These are phyloP conservation scores for Stagonosporopsis rhizophila DNA, from an alignment of 2,329 filamentous ascomycete species.

Conservation along the genomic window DNA sequence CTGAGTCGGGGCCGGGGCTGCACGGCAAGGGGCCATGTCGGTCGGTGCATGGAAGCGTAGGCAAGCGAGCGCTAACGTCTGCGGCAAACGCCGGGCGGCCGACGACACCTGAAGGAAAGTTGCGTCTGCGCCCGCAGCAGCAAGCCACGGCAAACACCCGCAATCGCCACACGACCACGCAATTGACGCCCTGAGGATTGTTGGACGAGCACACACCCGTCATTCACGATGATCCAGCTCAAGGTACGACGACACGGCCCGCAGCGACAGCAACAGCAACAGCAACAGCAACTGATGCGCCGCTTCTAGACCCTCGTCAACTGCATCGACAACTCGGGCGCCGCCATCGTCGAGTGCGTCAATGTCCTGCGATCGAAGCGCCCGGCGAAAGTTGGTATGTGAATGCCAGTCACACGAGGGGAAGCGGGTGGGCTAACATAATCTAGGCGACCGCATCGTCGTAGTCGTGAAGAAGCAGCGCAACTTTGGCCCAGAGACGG, in stretches of 20 bases:
- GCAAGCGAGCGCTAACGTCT: conserved; percentile 16
- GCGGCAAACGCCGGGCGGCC: conserved; percentile 18
- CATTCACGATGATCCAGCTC: conserved; percentile 47
- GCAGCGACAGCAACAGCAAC: neutral
- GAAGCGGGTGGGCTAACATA: conserved; percentile 14
- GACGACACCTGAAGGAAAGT: conserved; percentile 26
- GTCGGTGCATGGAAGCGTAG: conserved; percentile 19
- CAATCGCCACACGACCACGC: conserved; percentile 13
- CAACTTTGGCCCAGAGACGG: conserved; percentile 73
- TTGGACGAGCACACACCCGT: conserved; percentile 1
- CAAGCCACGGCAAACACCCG: conserved; percentile 11
- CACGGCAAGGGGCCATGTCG: neutral
- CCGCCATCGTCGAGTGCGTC: conserved; percentile 94
- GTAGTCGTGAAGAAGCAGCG: conserved; percentile 98
- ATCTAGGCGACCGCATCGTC: conserved; percentile 88
- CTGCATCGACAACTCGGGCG: conserved; percentile 99
- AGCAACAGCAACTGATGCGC: conserved; percentile 62
- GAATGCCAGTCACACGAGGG: neutral
- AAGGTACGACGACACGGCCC: conserved; percentile 38
- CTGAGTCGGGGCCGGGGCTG: conserved; percentile 8
- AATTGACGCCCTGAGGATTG: neutral
- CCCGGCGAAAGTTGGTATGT: conserved; percentile 84
- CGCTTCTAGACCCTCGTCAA: conserved; percentile 82
- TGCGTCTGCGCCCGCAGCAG: conserved; percentile 14
- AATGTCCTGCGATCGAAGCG: conserved; percentile 91